Evolutionary conservation across 2,329 filamentous ascomycete genomes (phyloP), one percentile per base, ranked within the genome.

Genomic region (Dothistroma pini): DNA sequence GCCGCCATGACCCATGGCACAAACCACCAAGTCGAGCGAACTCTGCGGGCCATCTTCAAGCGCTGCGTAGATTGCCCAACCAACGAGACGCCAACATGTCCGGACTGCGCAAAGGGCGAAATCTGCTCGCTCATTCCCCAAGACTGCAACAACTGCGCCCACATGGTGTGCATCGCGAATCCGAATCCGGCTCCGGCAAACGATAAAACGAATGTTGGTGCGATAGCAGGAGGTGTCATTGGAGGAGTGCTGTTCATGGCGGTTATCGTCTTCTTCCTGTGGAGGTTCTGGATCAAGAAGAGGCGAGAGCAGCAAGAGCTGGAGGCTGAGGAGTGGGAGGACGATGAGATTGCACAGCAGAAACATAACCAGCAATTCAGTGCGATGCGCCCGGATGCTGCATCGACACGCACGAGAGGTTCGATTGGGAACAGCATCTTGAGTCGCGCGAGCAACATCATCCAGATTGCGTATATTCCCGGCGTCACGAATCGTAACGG

Each of bases 391-490:
- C 62, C 67, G 51, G 92, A 68, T 85, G 89, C 58, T 95, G 93
- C 11, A 90, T 90, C 50, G 87, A 95, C 74, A 90, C 90, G n/a
- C 88, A 93, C 58, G 85, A 89, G 70, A 65, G 70, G 68, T 71
- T 97, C 93, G 12, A 91, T 99, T 73, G 95, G 95, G 16, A 97
- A 93, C 10, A 97, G 93, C 29, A 92, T 97, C 61, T 84, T 97
- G 63, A 97, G 95, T 19, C 88, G 95, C 64, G 95, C 95, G 54
- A 97, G 95, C 71, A 99, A 99, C 80, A 93, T 99, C 74, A 99
- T 99, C 71, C 95, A 97, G 78, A 99, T 99, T 77, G 95, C 95
- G 59, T 99, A 97, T 76, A 97, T 99, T 67, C 95, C 95, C 14
- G 95, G 95, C 62, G 93, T 97, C 70, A 75, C 70, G 22, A 97